Conservation (phyloP, 2,329 filamentous ascomycete genomes). For the Sporothrix globosa region DNA sequence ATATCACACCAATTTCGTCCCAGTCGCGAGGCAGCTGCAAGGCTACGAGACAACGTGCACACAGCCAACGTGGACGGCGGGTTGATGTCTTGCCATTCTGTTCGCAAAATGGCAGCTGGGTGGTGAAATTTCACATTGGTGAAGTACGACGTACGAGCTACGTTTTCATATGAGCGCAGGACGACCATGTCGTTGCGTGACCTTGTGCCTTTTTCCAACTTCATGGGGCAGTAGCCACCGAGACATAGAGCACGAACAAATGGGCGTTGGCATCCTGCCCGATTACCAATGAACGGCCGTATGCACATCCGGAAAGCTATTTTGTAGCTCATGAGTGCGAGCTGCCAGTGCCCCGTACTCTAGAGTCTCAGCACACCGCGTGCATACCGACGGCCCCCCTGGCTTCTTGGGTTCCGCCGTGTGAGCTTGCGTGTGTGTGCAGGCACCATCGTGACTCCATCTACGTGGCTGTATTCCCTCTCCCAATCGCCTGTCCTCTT, state of each 20-base stretch:
- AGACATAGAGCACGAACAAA: not conserved
- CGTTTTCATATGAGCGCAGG: not conserved
- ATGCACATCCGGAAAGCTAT: too few species aligned
- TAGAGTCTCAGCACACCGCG: too few species aligned
- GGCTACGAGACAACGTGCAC: not conserved
- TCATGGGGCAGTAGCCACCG: too few species aligned
- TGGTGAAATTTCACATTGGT: not conserved
- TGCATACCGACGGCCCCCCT: too few species aligned
- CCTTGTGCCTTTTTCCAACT: not conserved
- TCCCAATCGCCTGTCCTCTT: not conserved
- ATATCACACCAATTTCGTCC: not conserved
- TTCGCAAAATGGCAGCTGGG: too few species aligned
- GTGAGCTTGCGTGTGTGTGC: too few species aligned
- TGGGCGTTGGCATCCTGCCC: not conserved
- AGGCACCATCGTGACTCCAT: too few species aligned
- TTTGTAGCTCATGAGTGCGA: too few species aligned
- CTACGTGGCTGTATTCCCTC: not conserved
- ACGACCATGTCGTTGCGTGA: not conserved
- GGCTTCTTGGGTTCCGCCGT: too few species aligned
- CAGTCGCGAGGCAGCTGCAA: constrained; percentile 1
- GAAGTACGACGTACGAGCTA: too few species aligned
- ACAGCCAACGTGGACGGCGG: not conserved
- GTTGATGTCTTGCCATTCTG: too few species aligned
- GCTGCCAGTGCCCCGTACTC: too few species aligned
- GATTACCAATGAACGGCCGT: not conserved